These are phyloP conservation scores for Xerocomus cyaneibrunnescens DNA, from an alignment of 1,284 basidiomycete genomes.

Conservation along the genomic window DNA sequence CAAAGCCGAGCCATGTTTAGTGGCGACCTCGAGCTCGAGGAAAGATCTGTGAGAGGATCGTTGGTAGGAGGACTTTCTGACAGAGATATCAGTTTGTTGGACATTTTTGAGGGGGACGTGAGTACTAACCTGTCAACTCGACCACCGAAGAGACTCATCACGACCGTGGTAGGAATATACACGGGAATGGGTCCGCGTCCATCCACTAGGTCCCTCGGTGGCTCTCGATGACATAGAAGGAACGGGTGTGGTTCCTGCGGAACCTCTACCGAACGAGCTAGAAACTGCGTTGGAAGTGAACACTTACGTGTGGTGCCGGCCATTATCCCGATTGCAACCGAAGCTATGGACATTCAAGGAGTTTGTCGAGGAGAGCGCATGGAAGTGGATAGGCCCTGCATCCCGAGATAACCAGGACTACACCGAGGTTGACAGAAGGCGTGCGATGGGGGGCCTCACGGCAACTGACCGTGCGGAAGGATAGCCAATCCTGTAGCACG, in stretches of 20 bases:
- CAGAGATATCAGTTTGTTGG: constrained; percentile 59
- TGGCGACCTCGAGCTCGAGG: constrained; percentile 46
- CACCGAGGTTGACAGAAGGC: constrained; percentile 46
- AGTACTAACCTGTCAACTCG: constrained; percentile 32
- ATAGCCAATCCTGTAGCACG: neutral
- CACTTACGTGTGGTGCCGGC: constrained; percentile 68
- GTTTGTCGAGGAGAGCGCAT: constrained; percentile 66
- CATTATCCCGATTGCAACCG: constrained; percentile 48
- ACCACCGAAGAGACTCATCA: neutral
- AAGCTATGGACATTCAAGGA: constrained; percentile 75
- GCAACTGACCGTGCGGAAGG: constrained; percentile 4
- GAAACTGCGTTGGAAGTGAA: constrained; percentile 46
- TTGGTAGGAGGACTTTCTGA: constrained; percentile 64
- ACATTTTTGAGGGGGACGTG: constrained; percentile 80
- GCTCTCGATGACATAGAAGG: constrained; percentile 34
- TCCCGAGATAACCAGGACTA: constrained; percentile 41
- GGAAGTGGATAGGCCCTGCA: constrained; percentile 63
- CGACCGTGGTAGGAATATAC: constrained; percentile 62
- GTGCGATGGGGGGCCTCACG: constrained; percentile 30
- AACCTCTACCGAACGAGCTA: constrained; percentile 41
- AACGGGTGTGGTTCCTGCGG: constrained; percentile 36
- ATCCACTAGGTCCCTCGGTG: constrained; percentile 49
- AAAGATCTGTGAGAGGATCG: constrained; percentile 65
- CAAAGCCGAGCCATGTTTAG: constrained; percentile 44
- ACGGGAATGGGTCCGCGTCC: constrained; percentile 52